Evolutionary conservation across 768 basidiomycete species (phyloP).

Genomic region (Lactarius indigo): DNA sequence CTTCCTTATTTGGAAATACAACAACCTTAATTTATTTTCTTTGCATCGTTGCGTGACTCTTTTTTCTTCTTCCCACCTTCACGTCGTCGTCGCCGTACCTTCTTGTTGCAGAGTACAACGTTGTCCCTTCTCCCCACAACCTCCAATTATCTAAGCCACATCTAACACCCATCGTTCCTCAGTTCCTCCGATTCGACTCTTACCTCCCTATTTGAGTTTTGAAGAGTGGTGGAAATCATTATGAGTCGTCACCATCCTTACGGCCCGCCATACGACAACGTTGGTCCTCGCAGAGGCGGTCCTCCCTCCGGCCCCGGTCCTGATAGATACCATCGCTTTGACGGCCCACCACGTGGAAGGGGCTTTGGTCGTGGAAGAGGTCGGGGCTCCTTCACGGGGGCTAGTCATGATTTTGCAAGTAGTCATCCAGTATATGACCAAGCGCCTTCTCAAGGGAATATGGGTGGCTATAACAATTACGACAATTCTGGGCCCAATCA

Average conservation of each 20-base stretch:
- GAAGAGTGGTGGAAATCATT: slow-evolving; percentile 27
- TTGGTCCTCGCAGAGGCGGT: slow-evolving; percentile 26
- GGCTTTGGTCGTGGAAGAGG: slow-evolving; percentile 75
- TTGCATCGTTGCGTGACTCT: slow-evolving; percentile 1
- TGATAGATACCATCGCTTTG: slow-evolving; percentile 34
- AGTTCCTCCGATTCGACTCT: slow-evolving; percentile 17
- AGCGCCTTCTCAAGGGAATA: slow-evolving; percentile 56
- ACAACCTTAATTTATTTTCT: not conserved
- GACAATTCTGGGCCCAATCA: slow-evolving; percentile 48
- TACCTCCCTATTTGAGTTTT: slow-evolving; percentile 26
- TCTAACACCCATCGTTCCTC: slow-evolving; percentile 13
- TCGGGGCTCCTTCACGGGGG: slow-evolving; percentile 52
- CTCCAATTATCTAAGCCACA: slow-evolving; percentile 14
- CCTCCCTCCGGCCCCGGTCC: slow-evolving; percentile 28
- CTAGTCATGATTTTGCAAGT: slow-evolving; percentile 45
- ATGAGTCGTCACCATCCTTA: slow-evolving; percentile 95
- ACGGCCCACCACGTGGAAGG: slow-evolving; percentile 53
- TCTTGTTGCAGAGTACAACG: slow-evolving; percentile 24
- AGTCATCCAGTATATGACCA: slow-evolving; percentile 60
- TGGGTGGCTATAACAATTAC: slow-evolving; percentile 69
- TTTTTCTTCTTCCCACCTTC: slow-evolving; percentile 10
- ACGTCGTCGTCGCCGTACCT: slow-evolving; percentile 17
- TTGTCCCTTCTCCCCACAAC: slow-evolving; percentile 12
- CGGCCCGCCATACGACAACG: slow-evolving; percentile 36
- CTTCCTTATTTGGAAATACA: not conserved